Conservation (phyloP, 768 basidiomycete species). For the Suillus luteus region DNA sequence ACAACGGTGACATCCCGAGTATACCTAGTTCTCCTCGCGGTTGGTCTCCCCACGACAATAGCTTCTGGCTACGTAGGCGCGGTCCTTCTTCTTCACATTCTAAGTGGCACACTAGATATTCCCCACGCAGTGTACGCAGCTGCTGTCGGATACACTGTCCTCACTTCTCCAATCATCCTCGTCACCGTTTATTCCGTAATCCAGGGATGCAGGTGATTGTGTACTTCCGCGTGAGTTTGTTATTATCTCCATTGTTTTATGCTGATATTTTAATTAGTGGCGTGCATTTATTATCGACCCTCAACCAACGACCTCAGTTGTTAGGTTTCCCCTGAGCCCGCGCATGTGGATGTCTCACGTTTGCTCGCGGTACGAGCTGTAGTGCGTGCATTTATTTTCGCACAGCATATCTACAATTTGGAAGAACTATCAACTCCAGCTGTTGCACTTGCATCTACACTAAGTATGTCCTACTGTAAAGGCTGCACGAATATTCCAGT, state of each 20-base stretch:
- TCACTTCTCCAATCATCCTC: not conserved
- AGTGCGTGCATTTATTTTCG: not conserved
- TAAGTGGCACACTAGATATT: constrained; percentile 7
- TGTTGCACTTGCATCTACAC: not conserved
- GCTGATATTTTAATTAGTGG: not conserved
- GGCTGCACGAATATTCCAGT: not conserved
- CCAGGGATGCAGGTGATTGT: not conserved
- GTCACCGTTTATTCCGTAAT: not conserved
- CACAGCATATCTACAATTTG: too few species aligned
- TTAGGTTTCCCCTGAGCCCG: not conserved
- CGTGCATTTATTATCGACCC: not conserved
- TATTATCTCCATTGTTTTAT: not conserved
- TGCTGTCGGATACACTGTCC: constrained; percentile 10
- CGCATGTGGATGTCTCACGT: not conserved
- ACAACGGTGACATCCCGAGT: not conserved
- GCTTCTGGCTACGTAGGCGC: constrained; percentile 1
- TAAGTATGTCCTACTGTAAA: not conserved
- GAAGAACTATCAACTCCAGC: not conserved
- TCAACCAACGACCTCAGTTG: not conserved
- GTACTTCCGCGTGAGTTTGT: not conserved
- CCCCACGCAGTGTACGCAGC: constrained; percentile 8
- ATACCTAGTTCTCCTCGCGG: not conserved
- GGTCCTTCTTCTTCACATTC: constrained; percentile 11
- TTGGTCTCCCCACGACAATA: not conserved
- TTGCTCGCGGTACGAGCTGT: not conserved